A percentile compares a stretch with the other conserved stretches of the same genome.
These are phyloP conservation scores for Scleroderma citrinum DNA, from an alignment of 768 basidiomycete genomes.

Conservation along the genomic window DNA sequence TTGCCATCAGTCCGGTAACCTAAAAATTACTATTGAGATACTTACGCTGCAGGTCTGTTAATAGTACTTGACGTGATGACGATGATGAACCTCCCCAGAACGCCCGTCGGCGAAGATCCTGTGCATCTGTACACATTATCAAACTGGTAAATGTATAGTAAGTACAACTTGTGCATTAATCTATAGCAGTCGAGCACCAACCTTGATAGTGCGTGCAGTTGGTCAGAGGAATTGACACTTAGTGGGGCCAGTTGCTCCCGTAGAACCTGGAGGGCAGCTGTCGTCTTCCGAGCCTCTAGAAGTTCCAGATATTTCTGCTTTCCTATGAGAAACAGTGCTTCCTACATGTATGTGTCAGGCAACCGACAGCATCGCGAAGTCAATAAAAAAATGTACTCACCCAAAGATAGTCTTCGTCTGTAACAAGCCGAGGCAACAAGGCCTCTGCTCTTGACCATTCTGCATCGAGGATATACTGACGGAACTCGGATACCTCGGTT, in stretches of 20 bases:
- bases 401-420: conserved; percentile 62
- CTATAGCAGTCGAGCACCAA: conserved; percentile 27
- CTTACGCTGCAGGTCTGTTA: conserved; percentile 79
- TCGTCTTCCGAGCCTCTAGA: conserved; percentile 74
- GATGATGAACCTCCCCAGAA: conserved; percentile 88
- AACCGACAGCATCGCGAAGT: conserved; percentile 2
- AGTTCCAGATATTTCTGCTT: conserved; percentile 96
- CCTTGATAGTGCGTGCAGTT: conserved; percentile 87
- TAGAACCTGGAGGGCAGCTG: conserved; percentile 77
- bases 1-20: not conserved
- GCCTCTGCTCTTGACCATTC: conserved; percentile 76
- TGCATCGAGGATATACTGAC: conserved; percentile 72
- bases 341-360: conserved; percentile 39
- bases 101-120: conserved; percentile 75
- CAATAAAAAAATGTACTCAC: conserved; percentile 37
- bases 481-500: conserved; percentile 70
- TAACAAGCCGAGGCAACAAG: conserved; percentile 58
- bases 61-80: conserved; percentile 66
- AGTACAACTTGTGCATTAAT: conserved; percentile 9
- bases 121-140: conserved; percentile 87
- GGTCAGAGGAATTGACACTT: conserved; percentile 63
- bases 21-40: no score
- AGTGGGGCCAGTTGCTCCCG: conserved; percentile 85
- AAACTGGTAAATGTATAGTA: conserved; percentile 42
- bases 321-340: conserved; percentile 80